Evolutionary conservation across 2,329 filamentous ascomycete species (phyloP), one percentile per base, ranked within the genome.

Genomic region (Penicillium sp.): DNA sequence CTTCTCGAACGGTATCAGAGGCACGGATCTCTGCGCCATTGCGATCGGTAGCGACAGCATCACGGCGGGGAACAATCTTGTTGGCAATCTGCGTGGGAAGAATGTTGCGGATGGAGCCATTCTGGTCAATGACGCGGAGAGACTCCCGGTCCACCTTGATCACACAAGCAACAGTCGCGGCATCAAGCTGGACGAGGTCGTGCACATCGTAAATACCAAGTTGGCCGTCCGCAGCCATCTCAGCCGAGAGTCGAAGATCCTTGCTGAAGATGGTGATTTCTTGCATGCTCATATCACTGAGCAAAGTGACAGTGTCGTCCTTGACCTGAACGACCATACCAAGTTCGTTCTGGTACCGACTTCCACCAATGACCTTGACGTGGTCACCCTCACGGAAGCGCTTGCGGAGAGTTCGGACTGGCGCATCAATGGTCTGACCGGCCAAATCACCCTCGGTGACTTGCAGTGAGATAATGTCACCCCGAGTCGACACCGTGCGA

Each of bases 231-330:
- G 91, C 92, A 59, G 92, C 92, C 64, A 92, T 91, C 70, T 97
- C 94, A 52, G 91, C 91, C 27, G 94, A 94, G 73, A 96, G 91
- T 63, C 95, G 86, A 57, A 99, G 78, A 77, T 99, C 94, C 72
- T 96, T 97, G 79, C 93, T 97, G 71, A 99, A 99, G 32, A 99
- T 94, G 0, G 92, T 97, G 64, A 99, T 92, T 71, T 99, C 94
- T 49, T 88, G 87, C 74, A 94, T 93, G 57, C 86, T 94, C 71
- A 94, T 91, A 75, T 99, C 94, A 45, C 91, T 96, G 61, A 99
- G 80, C 61, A 99, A 80, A 1, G 94, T 97, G 54, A 99, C 92
- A 38, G 90, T 87, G 71, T 99, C 94, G 56, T 96, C 91, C 46
- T 86, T 88, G 62, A 97, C 94, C 72, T 91, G 91, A 61, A 97